Conservation (phyloP, 2,329 filamentous ascomycete genomes). For the Colletotrichum graminicola region DNA sequence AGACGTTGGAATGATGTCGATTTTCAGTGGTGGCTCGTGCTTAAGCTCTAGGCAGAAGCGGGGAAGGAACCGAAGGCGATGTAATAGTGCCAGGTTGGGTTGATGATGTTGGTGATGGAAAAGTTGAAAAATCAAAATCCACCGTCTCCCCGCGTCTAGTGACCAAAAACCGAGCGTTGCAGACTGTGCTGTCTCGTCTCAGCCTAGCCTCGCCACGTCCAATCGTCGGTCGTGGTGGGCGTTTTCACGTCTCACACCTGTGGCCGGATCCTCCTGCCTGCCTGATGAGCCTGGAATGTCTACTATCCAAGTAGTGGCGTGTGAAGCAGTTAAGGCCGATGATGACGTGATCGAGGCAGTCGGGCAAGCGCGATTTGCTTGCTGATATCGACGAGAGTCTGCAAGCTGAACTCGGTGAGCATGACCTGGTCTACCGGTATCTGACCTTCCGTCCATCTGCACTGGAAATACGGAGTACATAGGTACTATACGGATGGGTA, state of each 20-base stretch:
- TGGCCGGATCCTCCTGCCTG: neutral
- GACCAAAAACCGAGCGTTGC: too few species aligned
- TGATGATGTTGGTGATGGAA: too few species aligned
- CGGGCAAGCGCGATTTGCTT: constrained; percentile 58
- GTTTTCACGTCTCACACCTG: neutral
- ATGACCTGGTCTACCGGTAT: constrained; percentile 65
- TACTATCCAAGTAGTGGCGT: constrained; percentile 15
- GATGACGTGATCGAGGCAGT: constrained; percentile 60
- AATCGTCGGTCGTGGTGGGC: constrained; percentile 9
- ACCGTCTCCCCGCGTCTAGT: too few species aligned
- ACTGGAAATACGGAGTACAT: neutral
- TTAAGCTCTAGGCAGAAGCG: constrained; percentile 28
- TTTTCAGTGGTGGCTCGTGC: constrained; percentile 5
- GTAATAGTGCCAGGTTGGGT: too few species aligned
- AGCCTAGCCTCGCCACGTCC: constrained; percentile 14
- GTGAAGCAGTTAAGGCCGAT: constrained; percentile 57
- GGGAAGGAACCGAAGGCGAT: constrained; percentile 4
- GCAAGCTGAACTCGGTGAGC: constrained; percentile 68
- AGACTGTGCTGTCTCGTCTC: neutral
- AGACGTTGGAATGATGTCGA: neutral
- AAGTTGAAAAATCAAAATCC: too few species aligned
- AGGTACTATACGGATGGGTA: too few species aligned
- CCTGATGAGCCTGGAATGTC: too few species aligned
- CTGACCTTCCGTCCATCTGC: too few species aligned
- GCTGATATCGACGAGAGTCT: constrained; percentile 63